Percentiles rank a stretch among this genome's conserved stretches.
Conservation (phyloP, 2,329 filamentous ascomycete species). For the Cladosporium oxysporum region DNA sequence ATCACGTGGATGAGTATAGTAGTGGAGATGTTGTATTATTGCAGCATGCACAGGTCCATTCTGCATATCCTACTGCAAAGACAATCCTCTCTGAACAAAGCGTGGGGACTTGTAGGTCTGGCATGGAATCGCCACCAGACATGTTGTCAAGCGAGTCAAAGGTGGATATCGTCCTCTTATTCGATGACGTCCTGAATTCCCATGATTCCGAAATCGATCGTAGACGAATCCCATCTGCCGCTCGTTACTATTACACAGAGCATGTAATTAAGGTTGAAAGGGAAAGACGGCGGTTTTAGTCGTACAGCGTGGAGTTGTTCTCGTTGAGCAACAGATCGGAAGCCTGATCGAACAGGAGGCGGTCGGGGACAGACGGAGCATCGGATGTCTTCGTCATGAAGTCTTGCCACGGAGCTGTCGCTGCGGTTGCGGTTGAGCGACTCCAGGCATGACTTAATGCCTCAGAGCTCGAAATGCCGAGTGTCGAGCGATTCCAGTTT, state of each 20-base stretch:
- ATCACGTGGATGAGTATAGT: neutral
- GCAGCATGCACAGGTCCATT: no score
- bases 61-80: no score
- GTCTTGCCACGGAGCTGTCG: slow-evolving; percentile 1
- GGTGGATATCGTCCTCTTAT: neutral
- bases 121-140: neutral
- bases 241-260: neutral
- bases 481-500: neutral
- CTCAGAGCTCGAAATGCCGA: slow-evolving; percentile 11
- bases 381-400: slow-evolving; percentile 14
- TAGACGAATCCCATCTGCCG: neutral
- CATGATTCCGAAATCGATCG: neutral
- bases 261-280: neutral
- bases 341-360: neutral
- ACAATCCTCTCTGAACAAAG: no score
- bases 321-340: slow-evolving; percentile 10
- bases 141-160: neutral
- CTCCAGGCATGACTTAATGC: neutral
- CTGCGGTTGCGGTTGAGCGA: slow-evolving; percentile 3
- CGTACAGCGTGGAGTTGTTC: neutral
- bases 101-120: neutral
- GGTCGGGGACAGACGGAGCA: slow-evolving; percentile 12
- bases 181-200: neutral
- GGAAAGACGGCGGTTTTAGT: neutral
- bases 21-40: neutral